Conservation (phyloP, 768 basidiomycete genomes). For the Myochromella boudieri region DNA sequence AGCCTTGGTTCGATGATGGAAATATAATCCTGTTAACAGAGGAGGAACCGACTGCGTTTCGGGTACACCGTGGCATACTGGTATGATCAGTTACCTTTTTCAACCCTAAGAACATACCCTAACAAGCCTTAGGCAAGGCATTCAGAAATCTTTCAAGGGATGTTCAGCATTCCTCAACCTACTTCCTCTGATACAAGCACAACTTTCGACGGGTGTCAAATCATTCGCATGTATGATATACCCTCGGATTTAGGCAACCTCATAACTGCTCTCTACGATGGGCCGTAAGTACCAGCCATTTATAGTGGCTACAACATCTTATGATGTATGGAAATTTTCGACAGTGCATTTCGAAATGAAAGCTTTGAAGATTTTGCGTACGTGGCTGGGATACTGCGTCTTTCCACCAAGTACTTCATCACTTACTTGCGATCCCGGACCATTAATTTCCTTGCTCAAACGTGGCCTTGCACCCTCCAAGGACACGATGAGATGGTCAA, state of each 20-base stretch:
- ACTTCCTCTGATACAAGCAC: conserved; percentile 25
- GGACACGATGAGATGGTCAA: conserved; percentile 60
- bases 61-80: conserved; percentile 49
- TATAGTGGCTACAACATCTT: neutral
- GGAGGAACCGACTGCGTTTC: conserved; percentile 46
- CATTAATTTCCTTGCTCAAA: conserved; percentile 45
- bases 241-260: conserved; percentile 49
- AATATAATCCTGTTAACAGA: too few relatives aligned
- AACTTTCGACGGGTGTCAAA: conserved; percentile 44
- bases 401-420: conserved; percentile 62
- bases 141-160: conserved; percentile 55
- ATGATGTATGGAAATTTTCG: neutral
- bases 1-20: conserved; percentile 67
- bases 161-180: conserved; percentile 52
- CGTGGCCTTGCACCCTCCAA: conserved; percentile 53
- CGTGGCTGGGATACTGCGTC: conserved; percentile 55
- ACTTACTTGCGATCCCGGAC: conserved; percentile 49
- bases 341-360: conserved; percentile 36
- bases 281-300: conserved; percentile 39
- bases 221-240: conserved; percentile 53
- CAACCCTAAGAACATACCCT: neutral
- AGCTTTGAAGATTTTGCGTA: conserved; percentile 53
- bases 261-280: conserved; percentile 57
- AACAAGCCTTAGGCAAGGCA: conserved; percentile 41
- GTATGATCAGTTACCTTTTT: conserved; percentile 19